These are phyloP conservation scores for Phialocephala sp. DNA, from an alignment of 2,329 filamentous ascomycete species.

Conservation along the genomic window DNA sequence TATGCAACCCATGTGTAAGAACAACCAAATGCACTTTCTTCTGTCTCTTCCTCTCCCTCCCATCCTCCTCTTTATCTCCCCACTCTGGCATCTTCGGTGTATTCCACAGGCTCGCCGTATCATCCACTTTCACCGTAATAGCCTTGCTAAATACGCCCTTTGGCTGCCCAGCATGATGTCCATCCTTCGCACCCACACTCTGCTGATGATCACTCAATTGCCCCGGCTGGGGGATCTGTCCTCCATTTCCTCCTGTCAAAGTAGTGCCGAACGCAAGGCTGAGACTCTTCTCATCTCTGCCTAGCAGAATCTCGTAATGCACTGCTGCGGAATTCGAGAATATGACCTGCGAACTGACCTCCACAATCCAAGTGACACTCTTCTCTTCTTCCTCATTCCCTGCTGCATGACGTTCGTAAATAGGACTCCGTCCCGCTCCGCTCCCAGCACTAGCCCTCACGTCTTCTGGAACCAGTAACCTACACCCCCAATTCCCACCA, in stretches of 20 bases:
- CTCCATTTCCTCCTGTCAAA: conserved; percentile 48
- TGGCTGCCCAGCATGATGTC: conserved; percentile 64
- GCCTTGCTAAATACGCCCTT: conserved; percentile 87
- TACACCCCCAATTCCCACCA: conserved; percentile 83
- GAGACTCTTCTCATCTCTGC: conserved; percentile 83
- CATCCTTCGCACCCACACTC: conserved; percentile 60
- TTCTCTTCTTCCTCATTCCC: conserved; percentile 45
- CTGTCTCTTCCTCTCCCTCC: conserved; percentile 55
- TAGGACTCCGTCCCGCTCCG: conserved; percentile 26
- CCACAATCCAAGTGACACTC: conserved; percentile 84
- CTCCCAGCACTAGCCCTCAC: conserved; percentile 69
- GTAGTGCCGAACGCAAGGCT: conserved; percentile 58
- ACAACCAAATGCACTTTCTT: conserved; percentile 91
- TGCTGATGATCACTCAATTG: conserved; percentile 79
- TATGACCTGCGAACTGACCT: conserved; percentile 89
- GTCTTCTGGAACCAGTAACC: conserved; percentile 78
- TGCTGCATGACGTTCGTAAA: no score
- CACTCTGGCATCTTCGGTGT: conserved; percentile 80
- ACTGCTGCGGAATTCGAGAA: conserved; percentile 91
- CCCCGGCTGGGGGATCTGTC: conserved; percentile 59
- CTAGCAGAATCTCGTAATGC: conserved; percentile 84
- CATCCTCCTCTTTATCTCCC: conserved; percentile 44
- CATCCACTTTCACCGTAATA: conserved; percentile 78
- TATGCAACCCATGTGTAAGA: conserved; percentile 92
- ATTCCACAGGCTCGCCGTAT: conserved; percentile 91